These are phyloP conservation scores for Ascomycota sp. DNA, from an alignment of 2,329 filamentous ascomycete species.

Conservation along the genomic window DNA sequence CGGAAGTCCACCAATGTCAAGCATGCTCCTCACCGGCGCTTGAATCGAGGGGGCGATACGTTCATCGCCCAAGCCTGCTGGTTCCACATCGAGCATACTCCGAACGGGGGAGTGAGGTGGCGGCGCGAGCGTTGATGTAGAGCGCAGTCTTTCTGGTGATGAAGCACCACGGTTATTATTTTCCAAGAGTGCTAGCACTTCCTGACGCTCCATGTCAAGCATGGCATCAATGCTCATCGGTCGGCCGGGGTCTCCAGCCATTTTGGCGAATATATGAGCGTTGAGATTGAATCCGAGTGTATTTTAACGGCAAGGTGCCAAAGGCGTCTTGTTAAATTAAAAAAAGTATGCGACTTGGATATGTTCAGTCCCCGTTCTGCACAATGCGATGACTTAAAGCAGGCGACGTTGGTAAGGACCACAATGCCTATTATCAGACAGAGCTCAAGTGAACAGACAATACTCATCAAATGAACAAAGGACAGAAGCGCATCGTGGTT, in stretches of 20 bases:
- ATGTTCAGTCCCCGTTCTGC: too few relatives aligned
- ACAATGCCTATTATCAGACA: too few relatives aligned
- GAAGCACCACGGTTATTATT: slow-evolving; percentile 17
- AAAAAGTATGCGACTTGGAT: too few relatives aligned
- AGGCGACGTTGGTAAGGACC: too few relatives aligned
- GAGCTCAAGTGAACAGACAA: too few relatives aligned
- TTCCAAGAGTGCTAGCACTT: slow-evolving; percentile 51
- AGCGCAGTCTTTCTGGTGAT: slow-evolving; percentile 19
- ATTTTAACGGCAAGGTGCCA: too few relatives aligned
- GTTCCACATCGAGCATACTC: slow-evolving; percentile 44
- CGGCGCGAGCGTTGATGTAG: slow-evolving; percentile 31
- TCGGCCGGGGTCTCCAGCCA: slow-evolving; percentile 14
- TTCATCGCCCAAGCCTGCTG: slow-evolving; percentile 7
- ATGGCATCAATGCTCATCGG: slow-evolving; percentile 59
- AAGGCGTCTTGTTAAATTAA: too few relatives aligned
- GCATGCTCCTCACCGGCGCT: slow-evolving; percentile 42
- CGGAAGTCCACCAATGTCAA: slow-evolving; percentile 31
- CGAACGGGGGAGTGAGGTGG: slow-evolving; percentile 45
- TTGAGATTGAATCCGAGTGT: neutral
- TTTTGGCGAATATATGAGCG: slow-evolving; percentile 5
- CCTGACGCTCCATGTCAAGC: slow-evolving; percentile 56
- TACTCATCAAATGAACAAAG: too few relatives aligned
- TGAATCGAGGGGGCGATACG: slow-evolving; percentile 19
- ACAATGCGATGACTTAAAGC: too few relatives aligned
- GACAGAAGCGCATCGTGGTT: too few relatives aligned